A percentile compares a stretch with the other conserved stretches of the same genome.
phyloP scores from a whole-genome alignment of 768 basidiomycete genomes.

The Boletus reticuloceps region DNA sequence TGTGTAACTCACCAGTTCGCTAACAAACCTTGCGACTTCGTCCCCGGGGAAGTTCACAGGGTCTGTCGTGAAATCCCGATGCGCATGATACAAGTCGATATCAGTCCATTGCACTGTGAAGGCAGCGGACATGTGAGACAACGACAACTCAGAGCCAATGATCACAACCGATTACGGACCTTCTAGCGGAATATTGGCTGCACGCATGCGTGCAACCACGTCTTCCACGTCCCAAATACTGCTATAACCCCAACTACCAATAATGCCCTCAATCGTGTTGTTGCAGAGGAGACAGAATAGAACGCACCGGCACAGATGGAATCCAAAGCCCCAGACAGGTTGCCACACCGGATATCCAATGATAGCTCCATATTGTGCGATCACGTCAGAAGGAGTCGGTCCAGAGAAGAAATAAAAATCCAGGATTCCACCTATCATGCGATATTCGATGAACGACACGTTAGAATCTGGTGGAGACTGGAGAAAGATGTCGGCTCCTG shows the following conservation, averaged over 20 bases:
- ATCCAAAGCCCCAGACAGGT: conserved; percentile 73
- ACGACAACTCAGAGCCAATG: neutral
- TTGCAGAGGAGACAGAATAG: neutral
- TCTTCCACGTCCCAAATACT: conserved; percentile 52
- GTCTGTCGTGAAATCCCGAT: conserved; percentile 66
- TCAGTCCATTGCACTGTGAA: conserved; percentile 69
- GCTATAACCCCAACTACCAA: conserved; percentile 41
- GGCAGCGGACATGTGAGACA: neutral
- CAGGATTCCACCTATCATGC: conserved; percentile 68
- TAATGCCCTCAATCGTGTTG: neutral
- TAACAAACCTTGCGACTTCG: conserved; percentile 50
- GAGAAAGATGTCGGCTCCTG: conserved; percentile 68
- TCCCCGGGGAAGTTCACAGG: conserved; percentile 58
- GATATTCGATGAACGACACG: conserved; percentile 66
- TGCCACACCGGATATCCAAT: conserved; percentile 68
- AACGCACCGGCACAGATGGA: conserved; percentile 62
- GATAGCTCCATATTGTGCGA: conserved; percentile 65
- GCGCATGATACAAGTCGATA: conserved; percentile 69
- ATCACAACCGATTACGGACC: conserved; percentile 32
- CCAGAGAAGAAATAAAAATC: conserved; percentile 78
- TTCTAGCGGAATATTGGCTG: conserved; percentile 70
- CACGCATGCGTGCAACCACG: conserved; percentile 55
- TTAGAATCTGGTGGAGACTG: conserved; percentile 51
- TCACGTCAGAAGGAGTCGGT: conserved; percentile 45
- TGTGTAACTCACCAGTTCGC: conserved; percentile 45